These are phyloP conservation scores for Acer yangbiense DNA, from an alignment of 345 rosid genomes.

Conservation along the genomic window DNA sequence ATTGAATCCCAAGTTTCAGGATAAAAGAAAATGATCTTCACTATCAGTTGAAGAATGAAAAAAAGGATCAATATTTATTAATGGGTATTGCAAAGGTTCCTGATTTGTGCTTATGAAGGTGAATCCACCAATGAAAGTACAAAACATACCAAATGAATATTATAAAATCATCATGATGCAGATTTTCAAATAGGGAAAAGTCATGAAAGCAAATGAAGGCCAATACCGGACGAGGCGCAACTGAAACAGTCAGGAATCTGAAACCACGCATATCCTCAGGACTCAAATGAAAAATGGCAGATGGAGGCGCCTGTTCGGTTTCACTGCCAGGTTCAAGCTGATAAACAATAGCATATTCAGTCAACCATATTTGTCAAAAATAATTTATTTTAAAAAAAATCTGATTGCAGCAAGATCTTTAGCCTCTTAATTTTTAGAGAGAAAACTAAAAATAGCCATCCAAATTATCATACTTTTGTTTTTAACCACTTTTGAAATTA, in stretches of 20 bases:
- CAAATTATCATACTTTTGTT: too few relatives aligned
- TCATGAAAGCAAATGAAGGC: slow-evolving; percentile 2
- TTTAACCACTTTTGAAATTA: too few relatives aligned
- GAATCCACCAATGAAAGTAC: background rate
- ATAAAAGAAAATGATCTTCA: background rate
- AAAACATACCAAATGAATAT: background rate
- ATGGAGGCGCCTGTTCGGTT: slow-evolving; percentile 99
- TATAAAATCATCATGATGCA: slow-evolving; percentile 5
- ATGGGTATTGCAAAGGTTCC: background rate
- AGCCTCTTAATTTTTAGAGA: slow-evolving; percentile 7
- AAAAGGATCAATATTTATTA: background rate
- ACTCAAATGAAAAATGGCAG: slow-evolving; percentile 71
- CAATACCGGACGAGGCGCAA: slow-evolving; percentile 92
- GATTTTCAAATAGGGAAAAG: slow-evolving; percentile 20
- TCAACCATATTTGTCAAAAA: slow-evolving; percentile 18
- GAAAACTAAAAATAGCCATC: too few relatives aligned
- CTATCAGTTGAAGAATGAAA: slow-evolving; percentile 10
- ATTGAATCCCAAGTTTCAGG: background rate
- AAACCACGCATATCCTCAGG: slow-evolving; percentile 84
- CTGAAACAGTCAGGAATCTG: slow-evolving; percentile 91
- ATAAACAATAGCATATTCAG: slow-evolving; percentile 25
- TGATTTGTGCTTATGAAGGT: background rate
- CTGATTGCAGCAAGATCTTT: slow-evolving; percentile 1
- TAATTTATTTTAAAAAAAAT: slow-evolving; percentile 6
- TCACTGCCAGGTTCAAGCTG: slow-evolving; percentile 98